phyloP scores from a whole-genome alignment of 306 rosid genomes.

The Styphnolobium japonicum region DNA sequence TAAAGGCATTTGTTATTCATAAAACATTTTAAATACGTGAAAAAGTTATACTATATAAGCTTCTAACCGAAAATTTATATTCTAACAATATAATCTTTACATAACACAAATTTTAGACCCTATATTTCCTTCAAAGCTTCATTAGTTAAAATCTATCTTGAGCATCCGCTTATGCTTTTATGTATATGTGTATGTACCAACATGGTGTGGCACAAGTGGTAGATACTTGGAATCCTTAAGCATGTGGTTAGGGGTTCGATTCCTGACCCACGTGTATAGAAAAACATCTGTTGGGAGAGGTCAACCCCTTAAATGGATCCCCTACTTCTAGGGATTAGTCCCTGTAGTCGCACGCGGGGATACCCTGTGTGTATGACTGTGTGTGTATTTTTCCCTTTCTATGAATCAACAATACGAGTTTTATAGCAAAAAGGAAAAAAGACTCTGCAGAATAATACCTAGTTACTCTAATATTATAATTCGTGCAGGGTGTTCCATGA shows the following conservation, averaged over 20 bases:
- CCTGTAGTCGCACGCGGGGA: too few species aligned
- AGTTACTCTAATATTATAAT: not conserved
- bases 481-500: not conserved
- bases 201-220: too few species aligned
- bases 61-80: not conserved
- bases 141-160: not conserved
- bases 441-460: not conserved
- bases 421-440: too few species aligned
- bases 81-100: not conserved
- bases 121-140: not conserved
- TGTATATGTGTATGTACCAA: too few species aligned
- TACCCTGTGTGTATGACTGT: too few species aligned
- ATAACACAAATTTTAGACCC: not conserved
- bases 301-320: too few species aligned
- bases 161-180: not conserved
- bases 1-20: constrained; percentile 8
- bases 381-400: too few species aligned
- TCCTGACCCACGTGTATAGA: too few species aligned
- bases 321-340: too few species aligned
- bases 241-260: too few species aligned
- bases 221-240: too few species aligned
- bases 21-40: not conserved
- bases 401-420: not conserved
- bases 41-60: not conserved
- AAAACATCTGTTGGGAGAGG: too few species aligned